phyloP scores from a whole-genome alignment of 208 protist genomes.

The Trypanosomatidae sp. region DNA sequence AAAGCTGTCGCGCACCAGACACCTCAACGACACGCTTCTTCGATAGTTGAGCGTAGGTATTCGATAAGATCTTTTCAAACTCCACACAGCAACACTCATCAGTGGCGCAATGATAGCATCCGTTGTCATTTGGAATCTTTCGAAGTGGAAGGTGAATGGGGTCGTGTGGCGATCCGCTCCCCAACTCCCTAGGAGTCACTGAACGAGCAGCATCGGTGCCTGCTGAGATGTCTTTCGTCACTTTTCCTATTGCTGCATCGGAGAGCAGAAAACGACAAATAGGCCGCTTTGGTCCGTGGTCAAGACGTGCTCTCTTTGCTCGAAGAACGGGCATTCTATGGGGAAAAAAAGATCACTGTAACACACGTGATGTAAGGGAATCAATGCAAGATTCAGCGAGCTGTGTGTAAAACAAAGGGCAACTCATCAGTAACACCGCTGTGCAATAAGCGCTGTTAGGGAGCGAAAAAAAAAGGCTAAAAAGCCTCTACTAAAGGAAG shows the following conservation, averaged over 20 bases:
- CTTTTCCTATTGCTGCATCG: slow-evolving; percentile 27
- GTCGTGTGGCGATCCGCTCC: slow-evolving; percentile 45
- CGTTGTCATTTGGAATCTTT: slow-evolving; percentile 45
- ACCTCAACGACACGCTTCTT: slow-evolving; percentile 78
- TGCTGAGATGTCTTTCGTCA: slow-evolving; percentile 10
- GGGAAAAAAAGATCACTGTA: slow-evolving; percentile 7
- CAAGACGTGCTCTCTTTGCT: slow-evolving; percentile 17
- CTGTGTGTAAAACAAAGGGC: background rate
- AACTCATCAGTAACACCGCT: background rate
- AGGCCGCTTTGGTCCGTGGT: slow-evolving; percentile 8
- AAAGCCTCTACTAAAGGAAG: slow-evolving; percentile 30
- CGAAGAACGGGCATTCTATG: slow-evolving; percentile 18
- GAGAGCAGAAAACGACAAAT: slow-evolving; percentile 43
- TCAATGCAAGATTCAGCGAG: no score
- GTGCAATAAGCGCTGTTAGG: background rate
- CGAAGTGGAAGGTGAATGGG: slow-evolving; percentile 60
- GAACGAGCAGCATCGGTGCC: slow-evolving; percentile 16
- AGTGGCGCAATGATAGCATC: slow-evolving; percentile 62
- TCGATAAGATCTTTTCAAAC: slow-evolving; percentile 48
- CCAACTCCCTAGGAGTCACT: slow-evolving; percentile 28
- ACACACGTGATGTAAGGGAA: background rate
- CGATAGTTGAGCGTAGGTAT: slow-evolving; percentile 40
- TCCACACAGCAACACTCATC: slow-evolving; percentile 50
- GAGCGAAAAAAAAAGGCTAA: slow-evolving; percentile 28
- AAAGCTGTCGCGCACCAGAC: slow-evolving; percentile 58